Evolutionary conservation across 176 grass and related monocot species (phyloP).

Genomic region (Zoysia japonica): DNA sequence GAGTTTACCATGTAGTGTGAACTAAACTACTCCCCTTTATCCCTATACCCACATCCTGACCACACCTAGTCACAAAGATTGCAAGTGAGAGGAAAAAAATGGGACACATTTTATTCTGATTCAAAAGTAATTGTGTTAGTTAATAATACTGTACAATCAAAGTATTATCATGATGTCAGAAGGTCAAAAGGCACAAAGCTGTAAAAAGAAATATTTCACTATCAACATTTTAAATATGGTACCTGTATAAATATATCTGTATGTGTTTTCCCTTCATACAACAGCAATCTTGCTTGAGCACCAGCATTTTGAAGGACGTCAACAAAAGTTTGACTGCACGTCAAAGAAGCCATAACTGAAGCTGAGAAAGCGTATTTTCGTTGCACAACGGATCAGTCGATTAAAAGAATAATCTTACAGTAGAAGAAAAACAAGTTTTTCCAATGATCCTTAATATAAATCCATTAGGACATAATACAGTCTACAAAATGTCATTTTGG

Average conservation of each 20-base stretch:
- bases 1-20: background rate
- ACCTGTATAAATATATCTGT: conserved; percentile 98
- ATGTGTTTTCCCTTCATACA: conserved; percentile 96
- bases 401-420: conserved; percentile 17
- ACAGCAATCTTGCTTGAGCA: conserved; percentile 67
- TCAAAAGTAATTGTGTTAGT: background rate
- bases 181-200: background rate
- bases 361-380: conserved; percentile 21
- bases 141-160: background rate
- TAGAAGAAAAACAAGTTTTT: conserved; percentile 9
- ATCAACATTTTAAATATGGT: conserved; percentile 6
- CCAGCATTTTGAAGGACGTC: conserved; percentile 60
- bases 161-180: background rate
- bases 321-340: conserved; percentile 70
- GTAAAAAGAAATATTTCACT: conserved; percentile 10
- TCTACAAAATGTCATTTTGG: background rate
- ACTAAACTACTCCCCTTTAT: background rate
- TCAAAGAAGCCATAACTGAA: conserved; percentile 40
- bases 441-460: background rate
- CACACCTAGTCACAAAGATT: background rate
- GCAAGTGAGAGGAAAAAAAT: background rate
- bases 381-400: conserved; percentile 29
- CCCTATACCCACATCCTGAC: background rate
- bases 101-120: background rate
- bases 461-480: too few relatives aligned